Evolutionary conservation across 805 yeast species (phyloP).

Genomic region (Starmerella potacharoeniae): DNA sequence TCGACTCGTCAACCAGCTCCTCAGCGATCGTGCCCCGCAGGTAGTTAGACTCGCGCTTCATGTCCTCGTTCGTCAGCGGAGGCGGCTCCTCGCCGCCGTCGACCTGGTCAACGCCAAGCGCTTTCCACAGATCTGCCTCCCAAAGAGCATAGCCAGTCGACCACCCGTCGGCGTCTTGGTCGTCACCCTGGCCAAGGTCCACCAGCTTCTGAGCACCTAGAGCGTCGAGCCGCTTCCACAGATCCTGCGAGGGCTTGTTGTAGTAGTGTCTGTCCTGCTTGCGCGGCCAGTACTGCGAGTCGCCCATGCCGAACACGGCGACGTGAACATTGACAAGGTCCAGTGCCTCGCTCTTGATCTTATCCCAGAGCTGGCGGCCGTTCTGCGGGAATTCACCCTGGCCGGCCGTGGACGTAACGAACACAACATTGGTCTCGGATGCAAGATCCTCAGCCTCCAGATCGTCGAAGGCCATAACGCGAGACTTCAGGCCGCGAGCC

Average conservation of each 20-base stretch:
- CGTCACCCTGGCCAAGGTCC: slow-evolving; percentile 85
- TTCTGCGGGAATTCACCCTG: slow-evolving; percentile 82
- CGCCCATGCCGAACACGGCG: slow-evolving; percentile 70
- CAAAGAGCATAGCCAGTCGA: slow-evolving; percentile 82
- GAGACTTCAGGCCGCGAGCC: slow-evolving; percentile 63
- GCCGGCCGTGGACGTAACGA: slow-evolving; percentile 67
- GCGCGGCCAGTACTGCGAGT: slow-evolving; percentile 90
- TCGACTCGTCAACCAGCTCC: slow-evolving; percentile 66
- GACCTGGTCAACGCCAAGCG: slow-evolving; percentile 72
- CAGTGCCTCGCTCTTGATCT: slow-evolving; percentile 47
- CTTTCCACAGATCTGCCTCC: slow-evolving; percentile 78
- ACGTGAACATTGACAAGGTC: slow-evolving; percentile 39
- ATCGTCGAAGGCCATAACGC: slow-evolving; percentile 60
- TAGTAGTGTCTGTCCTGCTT: slow-evolving; percentile 89
- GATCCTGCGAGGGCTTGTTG: slow-evolving; percentile 78
- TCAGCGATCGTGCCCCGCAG: slow-evolving; percentile 88
- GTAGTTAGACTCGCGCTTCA: slow-evolving; percentile 75
- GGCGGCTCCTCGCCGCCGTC: slow-evolving; percentile 85
- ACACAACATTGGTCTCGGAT: slow-evolving; percentile 55
- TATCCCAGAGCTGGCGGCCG: slow-evolving; percentile 70
- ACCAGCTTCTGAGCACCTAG: slow-evolving; percentile 65
- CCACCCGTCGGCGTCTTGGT: slow-evolving; percentile 93
- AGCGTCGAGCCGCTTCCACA: slow-evolving; percentile 49
- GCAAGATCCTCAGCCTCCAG: slow-evolving; percentile 50
- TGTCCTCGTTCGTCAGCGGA: slow-evolving; percentile 88